A percentile compares a stretch with the other conserved stretches of the same genome.
Conservation (phyloP, 2,329 filamentous ascomycete genomes). For the Aspergillus brasiliensis region DNA sequence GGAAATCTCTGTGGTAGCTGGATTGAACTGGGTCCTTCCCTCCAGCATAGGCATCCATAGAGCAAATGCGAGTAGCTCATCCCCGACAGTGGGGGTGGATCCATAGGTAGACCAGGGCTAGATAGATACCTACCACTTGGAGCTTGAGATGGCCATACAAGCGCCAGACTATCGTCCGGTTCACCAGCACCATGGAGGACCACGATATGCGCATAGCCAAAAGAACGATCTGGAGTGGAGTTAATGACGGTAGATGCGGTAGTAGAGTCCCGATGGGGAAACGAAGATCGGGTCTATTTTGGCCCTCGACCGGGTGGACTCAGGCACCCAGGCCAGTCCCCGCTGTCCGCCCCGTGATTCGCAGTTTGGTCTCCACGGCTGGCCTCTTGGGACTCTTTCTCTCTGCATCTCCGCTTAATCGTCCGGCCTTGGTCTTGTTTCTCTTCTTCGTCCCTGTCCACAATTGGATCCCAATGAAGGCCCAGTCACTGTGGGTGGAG, state of each 20-base stretch:
- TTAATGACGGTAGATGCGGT: background rate
- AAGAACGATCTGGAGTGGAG: background rate
- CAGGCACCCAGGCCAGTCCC: constrained; percentile 6
- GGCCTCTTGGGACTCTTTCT: background rate
- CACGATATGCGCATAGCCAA: no score
- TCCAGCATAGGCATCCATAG: background rate
- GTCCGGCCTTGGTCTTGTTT: background rate
- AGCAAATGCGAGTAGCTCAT: background rate
- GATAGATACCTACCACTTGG: background rate
- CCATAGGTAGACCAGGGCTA: background rate
- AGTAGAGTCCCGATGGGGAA: background rate
- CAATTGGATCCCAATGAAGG: background rate
- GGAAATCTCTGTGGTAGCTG: background rate
- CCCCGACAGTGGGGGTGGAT: background rate
- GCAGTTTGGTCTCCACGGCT: no score
- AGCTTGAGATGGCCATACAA: background rate
- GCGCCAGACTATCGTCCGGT: background rate
- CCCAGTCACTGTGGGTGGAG: background rate
- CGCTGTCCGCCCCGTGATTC: background rate
- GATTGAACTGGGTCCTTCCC: background rate
- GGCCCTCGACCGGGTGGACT: background rate
- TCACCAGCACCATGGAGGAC: background rate
- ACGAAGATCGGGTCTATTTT: background rate
- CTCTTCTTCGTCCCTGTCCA: background rate
- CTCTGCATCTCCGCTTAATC: background rate